Evolutionary conservation across 345 rosid genomes (phyloP).

Genomic region (Pugionium dolabratum): DNA sequence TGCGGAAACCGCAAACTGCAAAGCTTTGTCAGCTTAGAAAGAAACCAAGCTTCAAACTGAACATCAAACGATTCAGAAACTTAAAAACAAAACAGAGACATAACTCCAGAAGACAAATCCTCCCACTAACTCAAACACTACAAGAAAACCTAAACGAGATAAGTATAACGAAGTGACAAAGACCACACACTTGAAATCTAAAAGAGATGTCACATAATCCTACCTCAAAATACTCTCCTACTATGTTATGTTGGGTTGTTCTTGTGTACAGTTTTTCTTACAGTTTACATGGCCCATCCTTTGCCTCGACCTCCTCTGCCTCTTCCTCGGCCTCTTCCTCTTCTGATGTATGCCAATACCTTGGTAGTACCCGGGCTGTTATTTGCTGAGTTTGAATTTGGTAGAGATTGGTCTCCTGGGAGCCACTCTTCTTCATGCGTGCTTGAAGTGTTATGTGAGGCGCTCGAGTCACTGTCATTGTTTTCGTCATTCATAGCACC

Average conservation of each 20-base stretch:
- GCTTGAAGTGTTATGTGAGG: conserved; percentile 58
- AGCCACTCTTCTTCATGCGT: conserved; percentile 50
- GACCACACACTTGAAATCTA: no score
- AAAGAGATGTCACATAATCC: conserved; percentile 37
- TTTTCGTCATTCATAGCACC: conserved; percentile 30
- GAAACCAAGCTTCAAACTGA: no score
- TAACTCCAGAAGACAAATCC: no score
- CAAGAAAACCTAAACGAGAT: no score
- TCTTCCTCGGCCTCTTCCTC: conserved; percentile 39
- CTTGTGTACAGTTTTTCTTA: conserved; percentile 32
- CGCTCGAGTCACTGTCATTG: conserved; percentile 43
- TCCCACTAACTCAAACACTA: no score
- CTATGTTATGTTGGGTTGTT: conserved; percentile 14
- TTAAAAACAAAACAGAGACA: no score
- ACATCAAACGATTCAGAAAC: no score
- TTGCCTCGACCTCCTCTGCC: conserved; percentile 49
- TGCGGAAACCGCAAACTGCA: no score
- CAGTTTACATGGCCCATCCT: conserved; percentile 30
- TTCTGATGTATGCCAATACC: conserved; percentile 47
- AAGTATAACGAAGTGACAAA: no score
- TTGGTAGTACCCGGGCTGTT: conserved; percentile 35
- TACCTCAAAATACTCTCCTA: conserved; percentile 40
- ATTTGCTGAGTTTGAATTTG: conserved; percentile 40
- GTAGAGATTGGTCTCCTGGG: conserved; percentile 40
- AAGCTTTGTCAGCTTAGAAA: no score